Conservation (phyloP, 257 asterid species). For the Penstemon eatonii region DNA sequence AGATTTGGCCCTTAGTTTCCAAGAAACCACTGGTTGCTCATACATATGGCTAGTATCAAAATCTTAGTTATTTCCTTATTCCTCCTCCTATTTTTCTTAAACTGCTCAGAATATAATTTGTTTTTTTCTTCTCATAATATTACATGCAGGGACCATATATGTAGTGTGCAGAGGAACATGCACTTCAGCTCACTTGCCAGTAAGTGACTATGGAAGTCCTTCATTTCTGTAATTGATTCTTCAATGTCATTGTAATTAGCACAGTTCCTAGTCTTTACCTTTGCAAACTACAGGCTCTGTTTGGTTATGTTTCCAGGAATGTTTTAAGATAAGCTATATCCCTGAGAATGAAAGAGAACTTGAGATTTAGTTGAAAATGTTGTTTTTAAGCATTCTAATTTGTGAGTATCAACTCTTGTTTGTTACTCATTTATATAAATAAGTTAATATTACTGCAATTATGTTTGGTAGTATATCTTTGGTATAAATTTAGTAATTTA, state of each 20-base stretch:
- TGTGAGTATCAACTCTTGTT: neutral
- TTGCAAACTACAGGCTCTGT: slow-evolving; percentile 7
- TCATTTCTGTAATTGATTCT: slow-evolving; percentile 19
- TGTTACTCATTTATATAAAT: neutral
- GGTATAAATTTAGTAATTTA: neutral
- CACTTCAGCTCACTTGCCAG: slow-evolving; percentile 74
- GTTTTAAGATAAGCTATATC: slow-evolving; percentile 12
- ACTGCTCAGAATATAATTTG: slow-evolving; percentile 5
- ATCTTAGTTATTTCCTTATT: neutral
- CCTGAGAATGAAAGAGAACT: slow-evolving; percentile 2
- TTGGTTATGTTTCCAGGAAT: slow-evolving; percentile 13
- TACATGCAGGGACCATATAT: slow-evolving; percentile 79
- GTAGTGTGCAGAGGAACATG: slow-evolving; percentile 83
- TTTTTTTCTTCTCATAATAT: slow-evolving; percentile 15
- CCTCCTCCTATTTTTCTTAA: too few species aligned
- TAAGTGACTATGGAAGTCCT: slow-evolving; percentile 44
- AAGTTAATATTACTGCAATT: neutral
- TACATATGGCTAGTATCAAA: slow-evolving; percentile 82
- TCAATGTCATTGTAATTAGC: slow-evolving; percentile 1
- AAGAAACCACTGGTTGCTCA: slow-evolving; percentile 92
- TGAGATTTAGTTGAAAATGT: neutral
- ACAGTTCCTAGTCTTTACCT: neutral
- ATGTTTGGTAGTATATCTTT: neutral
- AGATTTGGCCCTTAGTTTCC: slow-evolving; percentile 99
- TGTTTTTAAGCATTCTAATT: neutral